phyloP scores from a whole-genome alignment of 208 protist species.

The Crithidia thermophila region DNA sequence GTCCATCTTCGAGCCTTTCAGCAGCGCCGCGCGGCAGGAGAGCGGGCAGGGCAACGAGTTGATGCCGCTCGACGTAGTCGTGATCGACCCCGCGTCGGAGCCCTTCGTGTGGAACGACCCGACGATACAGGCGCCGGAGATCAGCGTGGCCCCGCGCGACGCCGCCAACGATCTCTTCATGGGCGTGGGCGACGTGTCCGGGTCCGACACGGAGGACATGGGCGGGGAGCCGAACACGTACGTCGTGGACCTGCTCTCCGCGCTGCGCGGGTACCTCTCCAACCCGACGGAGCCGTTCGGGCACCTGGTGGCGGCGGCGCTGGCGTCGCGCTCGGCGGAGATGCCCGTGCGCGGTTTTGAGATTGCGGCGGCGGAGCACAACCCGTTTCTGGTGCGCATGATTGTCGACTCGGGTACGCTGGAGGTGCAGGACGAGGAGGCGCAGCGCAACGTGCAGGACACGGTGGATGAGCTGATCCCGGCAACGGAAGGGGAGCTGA shows the following conservation, averaged over 20 bases:
- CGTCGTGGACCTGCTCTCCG: slow-evolving; percentile 71
- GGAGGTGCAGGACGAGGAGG: slow-evolving; percentile 51
- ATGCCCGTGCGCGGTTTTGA: slow-evolving; percentile 69
- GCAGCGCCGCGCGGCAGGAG: not conserved
- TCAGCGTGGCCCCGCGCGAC: not conserved
- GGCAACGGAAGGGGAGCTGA: slow-evolving; percentile 33
- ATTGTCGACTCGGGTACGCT: slow-evolving; percentile 56
- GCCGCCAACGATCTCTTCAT: slow-evolving; percentile 24
- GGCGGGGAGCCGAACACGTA: slow-evolving; percentile 39
- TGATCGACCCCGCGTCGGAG: slow-evolving; percentile 18
- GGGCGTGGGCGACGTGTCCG: slow-evolving; percentile 32
- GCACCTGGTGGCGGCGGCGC: slow-evolving; percentile 78
- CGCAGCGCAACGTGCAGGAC: slow-evolving; percentile 59
- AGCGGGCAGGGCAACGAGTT: not conserved
- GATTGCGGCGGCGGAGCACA: slow-evolving; percentile 54
- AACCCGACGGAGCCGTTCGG: slow-evolving; percentile 72
- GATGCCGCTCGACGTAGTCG: slow-evolving; percentile 25
- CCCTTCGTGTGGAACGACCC: slow-evolving; percentile 12
- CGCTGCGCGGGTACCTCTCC: slow-evolving; percentile 62
- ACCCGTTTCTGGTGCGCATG: slow-evolving; percentile 75
- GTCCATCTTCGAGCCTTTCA: slow-evolving; percentile 18
- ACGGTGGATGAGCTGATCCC: slow-evolving; percentile 61
- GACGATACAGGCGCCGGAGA: not conserved
- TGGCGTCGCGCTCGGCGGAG: slow-evolving; percentile 56
- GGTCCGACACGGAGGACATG: slow-evolving; percentile 23